Percentiles rank a stretch among this genome's conserved stretches.
These are phyloP conservation scores for Elongisporangium undulatum DNA, from an alignment of 352 stramenopile genomes.

Conservation along the genomic window DNA sequence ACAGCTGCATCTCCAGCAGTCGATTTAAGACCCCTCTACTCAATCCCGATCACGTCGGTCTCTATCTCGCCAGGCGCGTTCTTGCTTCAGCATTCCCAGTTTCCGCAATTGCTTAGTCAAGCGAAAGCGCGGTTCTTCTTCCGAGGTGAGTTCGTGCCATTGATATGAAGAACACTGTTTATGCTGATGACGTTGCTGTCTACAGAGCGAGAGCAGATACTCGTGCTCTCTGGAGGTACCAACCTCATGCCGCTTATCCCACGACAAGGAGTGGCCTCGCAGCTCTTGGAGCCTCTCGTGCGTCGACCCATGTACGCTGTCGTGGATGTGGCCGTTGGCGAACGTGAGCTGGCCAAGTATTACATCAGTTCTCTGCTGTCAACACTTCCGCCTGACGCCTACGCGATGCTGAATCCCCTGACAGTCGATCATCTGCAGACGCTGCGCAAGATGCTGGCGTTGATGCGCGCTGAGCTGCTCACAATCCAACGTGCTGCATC, in stretches of 20 bases:
- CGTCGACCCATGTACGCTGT: slow-evolving; percentile 36
- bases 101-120: neutral
- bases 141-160: neutral
- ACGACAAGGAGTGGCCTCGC: neutral
- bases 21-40: neutral
- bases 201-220: slow-evolving; percentile 20
- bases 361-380: slow-evolving; percentile 22
- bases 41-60: neutral
- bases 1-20: too few relatives aligned
- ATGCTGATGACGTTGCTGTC: slow-evolving; percentile 1
- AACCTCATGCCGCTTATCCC: slow-evolving; percentile 21
- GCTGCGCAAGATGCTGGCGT: slow-evolving; percentile 18
- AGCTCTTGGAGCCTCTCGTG: slow-evolving; percentile 8
- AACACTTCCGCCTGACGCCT: slow-evolving; percentile 32
- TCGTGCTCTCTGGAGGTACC: slow-evolving; percentile 42
- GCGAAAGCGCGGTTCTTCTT: neutral
- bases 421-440: slow-evolving; percentile 15
- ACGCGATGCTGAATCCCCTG: slow-evolving; percentile 38
- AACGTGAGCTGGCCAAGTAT: slow-evolving; percentile 18
- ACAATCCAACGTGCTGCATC: slow-evolving; percentile 9
- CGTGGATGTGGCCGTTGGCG: slow-evolving; percentile 13
- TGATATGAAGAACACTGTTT: neutral
- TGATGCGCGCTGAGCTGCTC: slow-evolving; percentile 29
- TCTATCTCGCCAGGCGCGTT: neutral
- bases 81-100: neutral